phyloP scores from a whole-genome alignment of 2,329 filamentous ascomycete species.

The Gyromitra esculenta region DNA sequence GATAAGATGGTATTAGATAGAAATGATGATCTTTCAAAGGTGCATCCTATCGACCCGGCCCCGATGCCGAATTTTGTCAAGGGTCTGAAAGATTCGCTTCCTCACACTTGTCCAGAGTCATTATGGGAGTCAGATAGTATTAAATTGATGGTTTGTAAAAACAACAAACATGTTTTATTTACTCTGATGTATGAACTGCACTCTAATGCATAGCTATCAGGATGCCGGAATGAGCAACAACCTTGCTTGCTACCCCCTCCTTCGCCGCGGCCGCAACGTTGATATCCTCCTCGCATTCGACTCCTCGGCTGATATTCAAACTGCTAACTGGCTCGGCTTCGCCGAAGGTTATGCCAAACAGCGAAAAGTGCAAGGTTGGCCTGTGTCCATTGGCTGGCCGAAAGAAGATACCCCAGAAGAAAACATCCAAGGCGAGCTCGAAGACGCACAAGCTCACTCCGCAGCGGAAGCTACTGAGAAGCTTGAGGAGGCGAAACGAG shows the following conservation, averaged over 20 bases:
- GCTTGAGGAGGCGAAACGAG: constrained; percentile 67
- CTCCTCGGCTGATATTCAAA: constrained; percentile 89
- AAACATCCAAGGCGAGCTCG: constrained; percentile 72
- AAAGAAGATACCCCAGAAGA: constrained; percentile 68
- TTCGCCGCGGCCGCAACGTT: constrained; percentile 86
- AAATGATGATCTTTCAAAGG: constrained; percentile 84
- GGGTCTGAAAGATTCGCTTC: constrained; percentile 79
- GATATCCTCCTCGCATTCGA: constrained; percentile 94
- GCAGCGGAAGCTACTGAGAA: constrained; percentile 71
- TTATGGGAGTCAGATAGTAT: constrained; percentile 61
- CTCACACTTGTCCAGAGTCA: constrained; percentile 74
- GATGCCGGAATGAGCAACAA: constrained; percentile 99
- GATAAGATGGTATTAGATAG: constrained; percentile 84
- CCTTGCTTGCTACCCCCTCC: constrained; percentile 90
- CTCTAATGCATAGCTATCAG: constrained; percentile 35
- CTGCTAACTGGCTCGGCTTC: constrained; percentile 95
- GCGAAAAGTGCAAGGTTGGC: constrained; percentile 92
- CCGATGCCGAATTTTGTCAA: constrained; percentile 88
- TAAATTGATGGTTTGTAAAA: constrained; percentile 72
- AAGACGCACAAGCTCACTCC: constrained; percentile 72
- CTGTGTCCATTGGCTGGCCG: constrained; percentile 93
- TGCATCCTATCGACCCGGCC: constrained; percentile 94
- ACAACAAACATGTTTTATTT: background rate
- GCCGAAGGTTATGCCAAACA: constrained; percentile 92
- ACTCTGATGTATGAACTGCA: background rate